A percentile compares a stretch with the other conserved stretches of the same genome.
These are phyloP conservation scores for Pilatotrama ljubarskyi DNA, from an alignment of 768 basidiomycete genomes.

Conservation along the genomic window DNA sequence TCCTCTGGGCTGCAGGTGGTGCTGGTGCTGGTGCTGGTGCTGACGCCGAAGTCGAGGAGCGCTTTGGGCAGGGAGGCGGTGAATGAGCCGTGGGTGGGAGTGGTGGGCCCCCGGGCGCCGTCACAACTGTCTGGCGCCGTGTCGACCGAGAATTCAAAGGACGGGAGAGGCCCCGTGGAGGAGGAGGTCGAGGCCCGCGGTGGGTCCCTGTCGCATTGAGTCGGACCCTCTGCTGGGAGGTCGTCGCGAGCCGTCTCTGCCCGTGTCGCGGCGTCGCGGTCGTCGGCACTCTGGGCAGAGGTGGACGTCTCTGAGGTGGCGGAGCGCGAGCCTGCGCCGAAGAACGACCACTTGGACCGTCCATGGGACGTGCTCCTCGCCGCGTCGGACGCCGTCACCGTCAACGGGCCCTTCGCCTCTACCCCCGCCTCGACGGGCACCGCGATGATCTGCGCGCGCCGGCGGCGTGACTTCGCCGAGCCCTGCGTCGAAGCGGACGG, in stretches of 20 bases:
- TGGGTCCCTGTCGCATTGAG: neutral
- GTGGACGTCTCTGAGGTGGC: neutral
- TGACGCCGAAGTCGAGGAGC: constrained; percentile 7
- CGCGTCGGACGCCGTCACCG: neutral
- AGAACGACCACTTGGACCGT: neutral
- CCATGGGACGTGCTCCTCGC: constrained; percentile 2
- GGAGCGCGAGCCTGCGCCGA: neutral
- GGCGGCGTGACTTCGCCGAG: constrained; percentile 13
- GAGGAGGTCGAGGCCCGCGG: neutral
- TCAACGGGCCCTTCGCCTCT: neutral
- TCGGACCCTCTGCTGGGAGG: neutral
- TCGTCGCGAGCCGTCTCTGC: neutral
- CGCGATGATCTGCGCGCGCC: constrained; percentile 15
- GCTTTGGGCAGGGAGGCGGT: constrained; percentile 3
- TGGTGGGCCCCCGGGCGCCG: neutral
- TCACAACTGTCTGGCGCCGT: neutral
- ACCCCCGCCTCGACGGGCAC: neutral
- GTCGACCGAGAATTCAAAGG: neutral
- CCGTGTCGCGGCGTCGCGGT: neutral
- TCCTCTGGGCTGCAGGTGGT: constrained; percentile 16
- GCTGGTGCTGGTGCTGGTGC: neutral
- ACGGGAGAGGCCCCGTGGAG: neutral
- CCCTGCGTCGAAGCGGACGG: constrained; percentile 7
- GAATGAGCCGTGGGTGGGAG: neutral
- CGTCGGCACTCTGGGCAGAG: neutral